Conservation (phyloP, 2,329 filamentous ascomycete genomes). For the Alternaria tenuissima region DNA sequence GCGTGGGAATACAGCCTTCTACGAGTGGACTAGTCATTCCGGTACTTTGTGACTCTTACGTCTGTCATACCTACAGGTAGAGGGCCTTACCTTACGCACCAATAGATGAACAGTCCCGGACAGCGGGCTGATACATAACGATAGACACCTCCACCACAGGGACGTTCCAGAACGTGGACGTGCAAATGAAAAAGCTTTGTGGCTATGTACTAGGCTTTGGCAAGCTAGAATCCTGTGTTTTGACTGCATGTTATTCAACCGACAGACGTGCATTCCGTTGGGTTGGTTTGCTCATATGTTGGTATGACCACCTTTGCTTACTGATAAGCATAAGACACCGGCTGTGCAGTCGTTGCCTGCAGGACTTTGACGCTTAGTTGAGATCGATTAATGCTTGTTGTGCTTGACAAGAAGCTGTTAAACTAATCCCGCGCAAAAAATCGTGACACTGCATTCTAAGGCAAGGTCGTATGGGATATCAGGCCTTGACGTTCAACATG, state of each 20-base stretch:
- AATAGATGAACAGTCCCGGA: not conserved
- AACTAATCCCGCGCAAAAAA: not conserved
- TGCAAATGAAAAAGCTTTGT: not conserved
- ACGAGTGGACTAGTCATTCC: constrained; percentile 9
- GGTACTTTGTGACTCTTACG: constrained; percentile 5
- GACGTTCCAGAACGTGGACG: not conserved
- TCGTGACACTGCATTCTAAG: not conserved
- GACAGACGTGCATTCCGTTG: not conserved
- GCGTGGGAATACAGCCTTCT: not conserved
- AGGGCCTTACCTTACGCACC: not conserved
- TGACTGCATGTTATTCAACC: not conserved
- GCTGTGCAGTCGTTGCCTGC: not conserved
- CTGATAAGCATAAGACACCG: not conserved
- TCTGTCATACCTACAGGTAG: not conserved
- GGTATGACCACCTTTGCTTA: not conserved
- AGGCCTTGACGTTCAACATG: not conserved
- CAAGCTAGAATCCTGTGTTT: not conserved
- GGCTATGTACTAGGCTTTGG: not conserved
- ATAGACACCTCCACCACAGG: not conserved
- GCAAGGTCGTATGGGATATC: not conserved
- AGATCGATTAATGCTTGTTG: not conserved
- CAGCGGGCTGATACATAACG: not conserved
- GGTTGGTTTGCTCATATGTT: not conserved
- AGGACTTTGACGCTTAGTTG: not conserved
- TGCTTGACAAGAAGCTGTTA: not conserved